Base-by-base conservation (phyloP, 768 basidiomycete species). In the Mycena albidolilacea region DNA sequence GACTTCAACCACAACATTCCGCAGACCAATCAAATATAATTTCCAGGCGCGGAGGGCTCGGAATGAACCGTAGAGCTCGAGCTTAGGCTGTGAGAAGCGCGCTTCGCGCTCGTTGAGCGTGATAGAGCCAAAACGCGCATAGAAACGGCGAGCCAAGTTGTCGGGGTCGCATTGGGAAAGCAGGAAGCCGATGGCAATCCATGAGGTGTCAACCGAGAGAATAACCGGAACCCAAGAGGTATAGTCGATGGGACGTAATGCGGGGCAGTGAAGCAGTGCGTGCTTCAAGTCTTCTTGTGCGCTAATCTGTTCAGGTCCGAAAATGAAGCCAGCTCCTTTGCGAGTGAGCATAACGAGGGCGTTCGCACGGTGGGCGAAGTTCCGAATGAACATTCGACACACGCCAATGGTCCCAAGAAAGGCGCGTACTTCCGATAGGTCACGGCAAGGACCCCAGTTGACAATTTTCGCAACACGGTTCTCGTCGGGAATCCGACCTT, bases 51-150 rank as follows among this genome's bases (percentile, higher is more conserved):
- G 62, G 15, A 77, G 63, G 0, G 81, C 77, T 0, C 82, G 72
- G 62, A 72, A 83, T 0, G 84, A 55, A 0, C 84, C 82, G 62
- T 81, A 85, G 0, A 85, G 67, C 69, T 85, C 83, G 4, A 82
- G 57, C 63, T 85, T 85, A 0, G 81, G 72, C 52, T 83, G 82
- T 0, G 78, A 80, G 63, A 78, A 83, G 0, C 73, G 64, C 3
- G 52, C 35, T 58, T 76, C 75, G 2, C 60, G 54, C 10, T 77
- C 78, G 58, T 83, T 86, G 19, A 81, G 77, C 0, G 78, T 74
- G 0, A 85, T 80, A 0, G 81, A 84, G 0, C 84, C 76, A 58
- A 83, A 86, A 0, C 75, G 64, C 0, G 76, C 68, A 3, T 75
- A 80, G 23, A 73, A 79, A 0, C 73, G 65, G 14, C 73, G 41